Percentiles rank a stretch among this genome's conserved stretches.
These are phyloP conservation scores for Ceratobasidium sp. DNA, from an alignment of 1,284 basidiomycete species.

Conservation along the genomic window DNA sequence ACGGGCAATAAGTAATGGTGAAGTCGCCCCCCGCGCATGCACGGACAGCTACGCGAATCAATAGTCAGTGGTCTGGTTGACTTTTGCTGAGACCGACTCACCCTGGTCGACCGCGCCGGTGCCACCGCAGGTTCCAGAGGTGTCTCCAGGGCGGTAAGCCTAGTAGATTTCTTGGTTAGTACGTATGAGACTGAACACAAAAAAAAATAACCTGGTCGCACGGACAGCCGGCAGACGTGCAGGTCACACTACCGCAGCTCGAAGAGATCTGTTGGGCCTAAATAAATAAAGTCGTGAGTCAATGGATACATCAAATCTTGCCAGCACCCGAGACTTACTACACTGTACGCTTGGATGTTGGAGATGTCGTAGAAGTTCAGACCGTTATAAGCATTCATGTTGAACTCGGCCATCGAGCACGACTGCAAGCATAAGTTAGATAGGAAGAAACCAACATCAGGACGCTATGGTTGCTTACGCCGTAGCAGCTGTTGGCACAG, in stretches of 20 bases:
- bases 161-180: not conserved
- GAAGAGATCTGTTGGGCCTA: not conserved
- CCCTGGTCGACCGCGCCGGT: slow-evolving; percentile 31
- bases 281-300: not conserved
- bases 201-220: slow-evolving; percentile 30
- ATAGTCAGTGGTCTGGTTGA: not conserved
- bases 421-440: not conserved
- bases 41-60: too few species aligned
- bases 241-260: slow-evolving; percentile 40
- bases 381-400: slow-evolving; percentile 42
- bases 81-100: not conserved
- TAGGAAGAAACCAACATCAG: not conserved
- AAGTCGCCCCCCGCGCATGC: too few species aligned
- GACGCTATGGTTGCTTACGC: slow-evolving; percentile 1
- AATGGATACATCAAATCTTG: not conserved
- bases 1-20: too few species aligned
- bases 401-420: slow-evolving; percentile 36
- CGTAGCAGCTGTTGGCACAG: slow-evolving; percentile 44
- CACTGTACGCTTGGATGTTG: slow-evolving; percentile 44
- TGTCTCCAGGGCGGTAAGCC: slow-evolving; percentile 42
- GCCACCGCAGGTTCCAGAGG: slow-evolving; percentile 32
- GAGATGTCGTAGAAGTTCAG: slow-evolving; percentile 46
- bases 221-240: slow-evolving; percentile 42
- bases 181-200: too few species aligned
- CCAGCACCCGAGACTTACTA: slow-evolving; percentile 15